Conservation (phyloP, 768 basidiomycete genomes). For the Trametes cingulata region DNA sequence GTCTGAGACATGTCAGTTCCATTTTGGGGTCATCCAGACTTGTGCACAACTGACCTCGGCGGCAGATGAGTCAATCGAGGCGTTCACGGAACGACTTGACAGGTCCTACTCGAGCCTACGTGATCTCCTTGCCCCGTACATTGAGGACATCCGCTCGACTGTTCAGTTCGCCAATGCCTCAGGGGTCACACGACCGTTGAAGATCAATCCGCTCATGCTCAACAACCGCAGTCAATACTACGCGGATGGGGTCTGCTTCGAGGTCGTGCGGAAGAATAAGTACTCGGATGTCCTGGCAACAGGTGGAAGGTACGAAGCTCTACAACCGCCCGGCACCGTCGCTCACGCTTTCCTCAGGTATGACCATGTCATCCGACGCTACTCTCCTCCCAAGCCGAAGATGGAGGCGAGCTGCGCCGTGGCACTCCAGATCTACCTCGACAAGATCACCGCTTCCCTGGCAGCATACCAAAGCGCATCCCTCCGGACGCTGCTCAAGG, state of each 20-base stretch:
- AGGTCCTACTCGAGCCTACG: slow-evolving; percentile 57
- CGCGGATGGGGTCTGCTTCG: slow-evolving; percentile 73
- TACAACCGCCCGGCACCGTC: neutral
- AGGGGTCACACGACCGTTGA: slow-evolving; percentile 62
- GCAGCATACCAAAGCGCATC: slow-evolving; percentile 68
- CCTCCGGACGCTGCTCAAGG: slow-evolving; percentile 70
- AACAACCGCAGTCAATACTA: slow-evolving; percentile 64
- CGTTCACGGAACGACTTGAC: slow-evolving; percentile 55
- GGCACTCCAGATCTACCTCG: slow-evolving; percentile 74
- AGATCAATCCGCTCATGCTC: slow-evolving; percentile 75
- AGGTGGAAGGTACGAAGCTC: slow-evolving; percentile 64
- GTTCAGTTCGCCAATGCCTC: slow-evolving; percentile 59
- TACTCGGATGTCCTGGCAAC: slow-evolving; percentile 70
- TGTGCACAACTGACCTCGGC: neutral
- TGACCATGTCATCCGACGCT: slow-evolving; percentile 65
- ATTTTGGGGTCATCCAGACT: too few species aligned
- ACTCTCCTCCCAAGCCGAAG: slow-evolving; percentile 55
- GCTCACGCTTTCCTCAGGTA: slow-evolving; percentile 48
- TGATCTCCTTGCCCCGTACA: slow-evolving; percentile 46
- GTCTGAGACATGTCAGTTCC: slow-evolving; percentile 45
- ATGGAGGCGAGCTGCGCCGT: slow-evolving; percentile 62
- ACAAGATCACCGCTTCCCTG: slow-evolving; percentile 71
- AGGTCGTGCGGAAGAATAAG: slow-evolving; percentile 69
- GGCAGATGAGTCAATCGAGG: slow-evolving; percentile 66
- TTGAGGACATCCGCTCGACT: slow-evolving; percentile 65